These are phyloP conservation scores for Spergularia bocconei DNA, from an alignment of 148 eudicot species.

Conservation along the genomic window DNA sequence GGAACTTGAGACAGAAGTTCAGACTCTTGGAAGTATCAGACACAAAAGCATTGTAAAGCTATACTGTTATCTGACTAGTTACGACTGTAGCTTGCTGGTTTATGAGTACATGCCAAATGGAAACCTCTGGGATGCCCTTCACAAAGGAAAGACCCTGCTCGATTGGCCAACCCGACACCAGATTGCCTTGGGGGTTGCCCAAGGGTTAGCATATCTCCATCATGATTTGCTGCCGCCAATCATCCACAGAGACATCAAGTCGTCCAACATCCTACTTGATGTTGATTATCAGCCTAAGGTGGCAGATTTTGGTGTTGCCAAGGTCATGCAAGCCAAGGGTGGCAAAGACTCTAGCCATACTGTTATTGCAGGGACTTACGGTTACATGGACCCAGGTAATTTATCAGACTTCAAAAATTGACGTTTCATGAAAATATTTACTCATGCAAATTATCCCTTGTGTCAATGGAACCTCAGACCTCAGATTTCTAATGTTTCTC, in stretches of 20 bases:
- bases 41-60: constrained; percentile 95
- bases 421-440: neutral
- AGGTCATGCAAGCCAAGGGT: constrained; percentile 68
- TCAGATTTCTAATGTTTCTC: neutral
- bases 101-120: constrained; percentile 97
- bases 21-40: constrained; percentile 80
- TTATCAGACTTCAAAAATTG: constrained; percentile 8
- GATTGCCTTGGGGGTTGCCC: constrained; percentile 84
- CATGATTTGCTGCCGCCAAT: constrained; percentile 81
- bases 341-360: constrained; percentile 67
- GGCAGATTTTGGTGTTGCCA: constrained; percentile 97
- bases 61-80: constrained; percentile 66
- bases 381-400: constrained; percentile 96
- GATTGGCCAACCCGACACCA: constrained; percentile 89
- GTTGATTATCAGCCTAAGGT: constrained; percentile 75
- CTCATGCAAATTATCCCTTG: neutral
- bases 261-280: constrained; percentile 90
- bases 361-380: constrained; percentile 82
- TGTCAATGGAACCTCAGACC: neutral
- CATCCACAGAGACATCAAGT: constrained; percentile 86
- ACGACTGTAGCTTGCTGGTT: constrained; percentile 70
- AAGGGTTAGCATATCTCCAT: constrained; percentile 88
- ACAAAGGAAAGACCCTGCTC: constrained; percentile 54
- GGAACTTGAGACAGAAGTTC: constrained; percentile 86
- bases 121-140: constrained; percentile 94